Conservation (phyloP, 257 asterid species). For the Fraxinus cuspidata region DNA sequence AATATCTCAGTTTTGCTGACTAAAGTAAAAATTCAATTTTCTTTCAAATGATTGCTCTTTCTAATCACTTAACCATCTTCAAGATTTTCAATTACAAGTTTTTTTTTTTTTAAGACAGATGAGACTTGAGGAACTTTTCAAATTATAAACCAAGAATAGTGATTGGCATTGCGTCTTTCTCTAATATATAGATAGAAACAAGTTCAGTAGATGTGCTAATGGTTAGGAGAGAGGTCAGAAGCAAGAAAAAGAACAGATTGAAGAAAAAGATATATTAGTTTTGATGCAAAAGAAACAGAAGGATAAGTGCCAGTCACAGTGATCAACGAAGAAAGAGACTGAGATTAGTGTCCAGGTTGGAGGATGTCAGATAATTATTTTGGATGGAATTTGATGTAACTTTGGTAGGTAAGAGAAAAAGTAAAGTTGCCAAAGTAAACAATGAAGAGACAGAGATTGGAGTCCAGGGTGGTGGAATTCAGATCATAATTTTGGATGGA, state of each 20-base stretch:
- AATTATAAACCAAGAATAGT: neutral
- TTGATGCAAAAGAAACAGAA: neutral
- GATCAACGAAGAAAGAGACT: neutral
- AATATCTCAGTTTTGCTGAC: neutral
- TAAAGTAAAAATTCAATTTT: neutral
- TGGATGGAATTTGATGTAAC: no score
- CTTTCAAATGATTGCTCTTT: neutral
- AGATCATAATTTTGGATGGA: no score
- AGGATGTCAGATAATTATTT: neutral
- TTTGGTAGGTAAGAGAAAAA: no score
- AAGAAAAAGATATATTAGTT: neutral
- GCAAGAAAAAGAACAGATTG: neutral
- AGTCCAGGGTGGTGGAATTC: no score
- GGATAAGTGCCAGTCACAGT: neutral
- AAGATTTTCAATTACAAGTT: neutral
- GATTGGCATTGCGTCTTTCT: neutral
- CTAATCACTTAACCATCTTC: neutral
- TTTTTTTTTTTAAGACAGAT: no score
- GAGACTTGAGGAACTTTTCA: neutral
- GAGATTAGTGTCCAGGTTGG: neutral
- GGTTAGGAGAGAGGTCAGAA: neutral
- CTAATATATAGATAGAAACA: neutral
- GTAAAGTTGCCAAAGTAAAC: no score
- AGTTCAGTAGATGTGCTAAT: neutral
- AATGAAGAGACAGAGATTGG: no score